A percentile compares a stretch with the other conserved stretches of the same genome.
Conservation (phyloP, 176 grass and related monocot species). For the Carex cristatella region DNA sequence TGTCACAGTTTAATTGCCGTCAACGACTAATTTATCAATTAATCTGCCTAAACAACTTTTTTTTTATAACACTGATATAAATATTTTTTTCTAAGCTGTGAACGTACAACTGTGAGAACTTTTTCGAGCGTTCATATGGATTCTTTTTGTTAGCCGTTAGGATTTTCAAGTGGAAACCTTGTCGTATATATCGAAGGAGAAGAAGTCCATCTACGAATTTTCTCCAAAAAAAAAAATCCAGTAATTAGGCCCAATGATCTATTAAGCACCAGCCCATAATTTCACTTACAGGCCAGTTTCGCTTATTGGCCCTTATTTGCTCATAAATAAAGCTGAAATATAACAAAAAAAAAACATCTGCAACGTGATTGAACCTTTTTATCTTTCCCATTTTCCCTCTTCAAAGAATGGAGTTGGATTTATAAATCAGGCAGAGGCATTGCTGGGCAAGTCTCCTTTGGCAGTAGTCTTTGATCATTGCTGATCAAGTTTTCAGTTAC, state of each 20-base stretch:
- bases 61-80: too few relatives aligned
- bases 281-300: background rate
- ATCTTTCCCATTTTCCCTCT: background rate
- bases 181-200: too few relatives aligned
- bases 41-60: too few relatives aligned
- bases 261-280: background rate
- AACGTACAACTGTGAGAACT: too few relatives aligned
- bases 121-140: too few relatives aligned
- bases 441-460: conserved; percentile 20
- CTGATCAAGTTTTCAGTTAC: background rate
- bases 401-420: background rate
- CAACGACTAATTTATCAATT: too few relatives aligned
- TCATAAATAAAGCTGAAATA: background rate
- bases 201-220: too few relatives aligned
- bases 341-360: background rate
- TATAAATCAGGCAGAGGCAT: background rate
- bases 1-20: too few relatives aligned
- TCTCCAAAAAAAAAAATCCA: too few relatives aligned
- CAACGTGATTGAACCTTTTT: background rate
- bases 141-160: too few relatives aligned
- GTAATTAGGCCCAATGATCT: background rate
- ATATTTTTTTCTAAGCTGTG: too few relatives aligned
- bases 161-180: too few relatives aligned
- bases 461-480: background rate
- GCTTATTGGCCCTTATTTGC: background rate